These are phyloP conservation scores for Boletus speciosus DNA, from an alignment of 768 basidiomycete genomes.

Conservation along the genomic window DNA sequence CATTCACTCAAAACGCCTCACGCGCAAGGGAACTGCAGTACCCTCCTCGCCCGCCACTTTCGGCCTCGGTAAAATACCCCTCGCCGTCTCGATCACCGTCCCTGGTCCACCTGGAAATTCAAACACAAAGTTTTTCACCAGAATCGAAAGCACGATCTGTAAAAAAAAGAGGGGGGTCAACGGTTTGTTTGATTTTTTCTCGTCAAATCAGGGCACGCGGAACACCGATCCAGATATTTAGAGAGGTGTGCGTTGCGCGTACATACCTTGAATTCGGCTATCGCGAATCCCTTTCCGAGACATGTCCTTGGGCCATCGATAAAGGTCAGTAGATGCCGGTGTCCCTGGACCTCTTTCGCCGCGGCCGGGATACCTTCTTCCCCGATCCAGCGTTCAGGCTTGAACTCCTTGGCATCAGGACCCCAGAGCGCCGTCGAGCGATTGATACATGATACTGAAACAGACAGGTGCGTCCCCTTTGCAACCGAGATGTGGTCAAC, in stretches of 20 bases:
- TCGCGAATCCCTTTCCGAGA: slow-evolving; percentile 12
- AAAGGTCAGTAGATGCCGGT: not conserved
- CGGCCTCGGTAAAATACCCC: slow-evolving; percentile 19
- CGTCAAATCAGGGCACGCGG: too few species aligned
- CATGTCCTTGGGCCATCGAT: not conserved
- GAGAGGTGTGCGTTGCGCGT: not conserved
- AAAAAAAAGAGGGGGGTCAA: too few species aligned
- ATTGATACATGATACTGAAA: slow-evolving; percentile 48
- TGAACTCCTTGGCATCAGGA: slow-evolving; percentile 51
- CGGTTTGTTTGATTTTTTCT: too few species aligned
- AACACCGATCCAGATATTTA: not conserved
- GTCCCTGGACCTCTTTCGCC: slow-evolving; percentile 27
- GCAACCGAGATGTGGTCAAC: slow-evolving; percentile 43
- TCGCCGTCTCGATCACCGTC: slow-evolving; percentile 8
- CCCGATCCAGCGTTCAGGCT: slow-evolving; percentile 62
- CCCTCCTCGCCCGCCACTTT: slow-evolving; percentile 25
- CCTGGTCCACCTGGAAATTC: slow-evolving; percentile 19
- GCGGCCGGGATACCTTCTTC: slow-evolving; percentile 23
- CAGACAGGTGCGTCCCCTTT: slow-evolving; percentile 44
- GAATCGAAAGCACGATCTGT: not conserved
- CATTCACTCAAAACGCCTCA: slow-evolving; percentile 8
- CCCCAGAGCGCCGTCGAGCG: slow-evolving; percentile 59
- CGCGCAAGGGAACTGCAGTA: slow-evolving; percentile 1
- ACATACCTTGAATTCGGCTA: slow-evolving; percentile 1
- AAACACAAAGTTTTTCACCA: slow-evolving; percentile 9